phyloP scores from a whole-genome alignment of 306 rosid species.

The Cucumis sativus region DNA sequence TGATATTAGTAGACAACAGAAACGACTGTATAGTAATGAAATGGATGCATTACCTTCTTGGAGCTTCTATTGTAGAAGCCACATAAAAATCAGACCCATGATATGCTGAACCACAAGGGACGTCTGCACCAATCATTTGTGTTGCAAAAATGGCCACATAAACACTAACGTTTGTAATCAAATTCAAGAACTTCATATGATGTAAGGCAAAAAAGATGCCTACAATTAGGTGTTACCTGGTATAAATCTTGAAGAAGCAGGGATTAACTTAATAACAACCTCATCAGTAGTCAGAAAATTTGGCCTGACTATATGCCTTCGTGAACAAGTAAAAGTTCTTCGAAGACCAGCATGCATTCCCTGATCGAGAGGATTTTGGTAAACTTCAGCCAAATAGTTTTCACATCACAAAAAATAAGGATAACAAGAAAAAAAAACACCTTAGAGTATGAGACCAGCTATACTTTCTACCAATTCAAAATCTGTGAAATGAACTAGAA shows the following conservation, averaged over 20 bases:
- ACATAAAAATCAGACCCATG: conserved; percentile 15
- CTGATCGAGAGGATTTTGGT: conserved; percentile 18
- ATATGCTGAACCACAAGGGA: conserved; percentile 17
- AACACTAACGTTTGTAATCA: background rate
- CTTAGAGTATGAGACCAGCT: background rate
- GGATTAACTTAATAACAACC: conserved; percentile 21
- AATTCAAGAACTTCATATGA: background rate
- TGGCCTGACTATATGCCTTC: conserved; percentile 27
- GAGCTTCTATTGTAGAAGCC: conserved; percentile 27
- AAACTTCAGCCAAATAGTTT: background rate
- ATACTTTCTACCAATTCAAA: background rate
- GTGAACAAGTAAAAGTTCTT: conserved; percentile 27
- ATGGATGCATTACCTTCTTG: conserved; percentile 34
- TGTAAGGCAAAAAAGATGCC: conserved; percentile 3
- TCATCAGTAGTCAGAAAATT: conserved; percentile 19
- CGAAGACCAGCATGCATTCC: conserved; percentile 27
- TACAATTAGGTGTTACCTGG: conserved; percentile 25
- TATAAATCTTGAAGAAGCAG: conserved; percentile 28
- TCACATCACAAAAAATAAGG: background rate
- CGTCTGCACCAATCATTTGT: conserved; percentile 27
- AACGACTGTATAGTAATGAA: background rate
- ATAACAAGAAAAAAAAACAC: background rate
- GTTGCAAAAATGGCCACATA: conserved; percentile 4
- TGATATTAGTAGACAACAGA: background rate
- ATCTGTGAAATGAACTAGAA: background rate